These are phyloP conservation scores for Inga leiocalycina DNA, from an alignment of 306 rosid genomes.

Conservation along the genomic window DNA sequence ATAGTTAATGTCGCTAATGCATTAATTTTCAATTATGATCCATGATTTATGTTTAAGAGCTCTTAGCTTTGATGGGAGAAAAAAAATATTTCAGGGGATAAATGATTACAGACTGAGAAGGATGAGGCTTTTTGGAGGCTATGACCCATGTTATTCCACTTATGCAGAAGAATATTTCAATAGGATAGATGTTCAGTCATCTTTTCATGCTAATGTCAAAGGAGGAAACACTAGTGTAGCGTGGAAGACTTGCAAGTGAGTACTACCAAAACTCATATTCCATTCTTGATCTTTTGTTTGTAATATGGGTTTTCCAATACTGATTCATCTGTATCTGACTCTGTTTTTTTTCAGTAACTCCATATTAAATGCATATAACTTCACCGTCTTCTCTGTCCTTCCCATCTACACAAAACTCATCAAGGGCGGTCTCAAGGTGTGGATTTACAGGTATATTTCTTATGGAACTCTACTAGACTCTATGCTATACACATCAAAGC, in stretches of 20 bases:
- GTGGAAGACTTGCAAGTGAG: conserved; percentile 62
- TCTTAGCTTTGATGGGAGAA: background rate
- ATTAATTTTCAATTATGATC: background rate
- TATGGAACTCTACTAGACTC: background rate
- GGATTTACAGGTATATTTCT: conserved; percentile 57
- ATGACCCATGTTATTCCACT: conserved; percentile 58
- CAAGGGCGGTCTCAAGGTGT: conserved; percentile 57
- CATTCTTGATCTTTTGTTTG: background rate
- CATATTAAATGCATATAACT: conserved; percentile 46
- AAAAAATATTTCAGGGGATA: conserved; percentile 32
- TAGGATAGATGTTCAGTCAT: conserved; percentile 49
- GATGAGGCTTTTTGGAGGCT: conserved; percentile 57
- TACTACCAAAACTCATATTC: conserved; percentile 8
- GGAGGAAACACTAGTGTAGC: conserved; percentile 29
- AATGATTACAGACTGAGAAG: conserved; percentile 34
- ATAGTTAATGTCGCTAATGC: conserved; percentile 13
- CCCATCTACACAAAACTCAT: conserved; percentile 62
- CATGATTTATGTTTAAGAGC: background rate
- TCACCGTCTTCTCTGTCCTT: conserved; percentile 51
- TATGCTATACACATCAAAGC: background rate
- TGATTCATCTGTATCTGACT: background rate
- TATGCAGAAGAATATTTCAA: conserved; percentile 57
- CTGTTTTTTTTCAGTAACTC: conserved; percentile 35
- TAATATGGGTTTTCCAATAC: background rate
- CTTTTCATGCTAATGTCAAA: conserved; percentile 41